phyloP scores from a whole-genome alignment of 2,329 filamentous ascomycete species.

The Penicillium olsonii region DNA sequence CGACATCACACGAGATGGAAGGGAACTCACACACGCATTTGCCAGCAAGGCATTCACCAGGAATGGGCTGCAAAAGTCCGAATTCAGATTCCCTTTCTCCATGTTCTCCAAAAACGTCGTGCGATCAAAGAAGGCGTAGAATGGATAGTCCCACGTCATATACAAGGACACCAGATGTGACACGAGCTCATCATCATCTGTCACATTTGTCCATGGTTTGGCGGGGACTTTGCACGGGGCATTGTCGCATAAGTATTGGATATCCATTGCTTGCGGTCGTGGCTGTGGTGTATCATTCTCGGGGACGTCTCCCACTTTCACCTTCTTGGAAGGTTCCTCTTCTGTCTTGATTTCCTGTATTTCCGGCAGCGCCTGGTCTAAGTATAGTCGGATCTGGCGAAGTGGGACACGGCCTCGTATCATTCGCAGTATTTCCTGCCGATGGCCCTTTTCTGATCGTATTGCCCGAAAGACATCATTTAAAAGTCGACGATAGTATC shows the following conservation, averaged over 20 bases:
- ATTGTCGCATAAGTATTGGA: slow-evolving; percentile 24
- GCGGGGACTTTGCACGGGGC: slow-evolving; percentile 28
- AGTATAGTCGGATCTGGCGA: slow-evolving; percentile 27
- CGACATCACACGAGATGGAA: neutral
- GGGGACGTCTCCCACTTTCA: slow-evolving; percentile 15
- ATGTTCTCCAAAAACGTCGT: slow-evolving; percentile 66
- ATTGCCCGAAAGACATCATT: slow-evolving; percentile 31
- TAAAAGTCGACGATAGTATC: slow-evolving; percentile 31
- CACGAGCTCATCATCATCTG: slow-evolving; percentile 71
- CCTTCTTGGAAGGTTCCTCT: slow-evolving; percentile 8
- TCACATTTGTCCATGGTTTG: slow-evolving; percentile 74
- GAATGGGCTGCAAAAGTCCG: slow-evolving; percentile 75
- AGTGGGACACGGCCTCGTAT: slow-evolving; percentile 28
- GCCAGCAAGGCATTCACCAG: slow-evolving; percentile 85
- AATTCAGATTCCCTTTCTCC: slow-evolving; percentile 41
- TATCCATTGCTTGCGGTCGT: neutral
- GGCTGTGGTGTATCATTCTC: slow-evolving; percentile 22
- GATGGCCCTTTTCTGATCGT: slow-evolving; percentile 20
- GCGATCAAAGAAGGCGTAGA: slow-evolving; percentile 75
- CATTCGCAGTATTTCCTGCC: slow-evolving; percentile 26
- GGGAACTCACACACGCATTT: slow-evolving; percentile 22
- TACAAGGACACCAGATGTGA: slow-evolving; percentile 86
- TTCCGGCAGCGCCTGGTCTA: slow-evolving; percentile 20
- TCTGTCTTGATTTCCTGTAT: slow-evolving; percentile 1
- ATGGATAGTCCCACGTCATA: slow-evolving; percentile 93